Evolutionary conservation across 2,329 filamentous ascomycete species (phyloP).

Genomic region (Botryotinia convoluta): DNA sequence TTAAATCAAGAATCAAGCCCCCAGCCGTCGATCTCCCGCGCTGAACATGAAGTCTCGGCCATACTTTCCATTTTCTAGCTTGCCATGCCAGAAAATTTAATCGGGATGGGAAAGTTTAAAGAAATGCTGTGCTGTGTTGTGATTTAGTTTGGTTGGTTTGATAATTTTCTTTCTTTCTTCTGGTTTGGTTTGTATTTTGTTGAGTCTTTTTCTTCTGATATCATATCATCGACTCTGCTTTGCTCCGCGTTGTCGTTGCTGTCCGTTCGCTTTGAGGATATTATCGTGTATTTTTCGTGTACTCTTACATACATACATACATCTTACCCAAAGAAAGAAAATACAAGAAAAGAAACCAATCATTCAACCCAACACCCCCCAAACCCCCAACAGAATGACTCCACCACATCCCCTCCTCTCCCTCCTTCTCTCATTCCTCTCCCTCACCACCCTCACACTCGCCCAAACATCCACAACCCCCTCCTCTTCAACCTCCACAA

Average conservation of each 20-base stretch:
- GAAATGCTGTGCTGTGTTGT: not conserved
- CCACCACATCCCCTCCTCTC: not conserved
- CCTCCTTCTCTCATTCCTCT: not conserved
- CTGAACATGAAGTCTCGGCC: not conserved
- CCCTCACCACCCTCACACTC: not conserved
- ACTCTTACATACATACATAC: not conserved
- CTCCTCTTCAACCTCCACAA: not conserved
- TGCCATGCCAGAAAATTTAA: not conserved
- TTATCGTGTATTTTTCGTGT: not conserved
- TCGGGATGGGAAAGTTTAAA: not conserved
- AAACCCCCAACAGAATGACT: not conserved
- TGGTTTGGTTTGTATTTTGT: not conserved
- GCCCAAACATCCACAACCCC: not conserved
- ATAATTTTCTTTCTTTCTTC: not conserved
- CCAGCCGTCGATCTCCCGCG: slow-evolving; percentile 9
- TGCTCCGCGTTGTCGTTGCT: not conserved
- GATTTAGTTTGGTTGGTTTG: not conserved
- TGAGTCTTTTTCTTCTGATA: not conserved
- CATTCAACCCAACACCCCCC: not conserved
- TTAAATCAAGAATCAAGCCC: not conserved
- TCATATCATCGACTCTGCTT: not conserved
- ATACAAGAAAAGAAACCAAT: not conserved
- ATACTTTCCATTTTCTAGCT: not conserved
- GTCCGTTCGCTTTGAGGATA: not conserved
- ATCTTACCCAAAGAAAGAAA: not conserved